Evolutionary conservation across 768 basidiomycete species (phyloP).

Genomic region (Cytidiella melzeri): DNA sequence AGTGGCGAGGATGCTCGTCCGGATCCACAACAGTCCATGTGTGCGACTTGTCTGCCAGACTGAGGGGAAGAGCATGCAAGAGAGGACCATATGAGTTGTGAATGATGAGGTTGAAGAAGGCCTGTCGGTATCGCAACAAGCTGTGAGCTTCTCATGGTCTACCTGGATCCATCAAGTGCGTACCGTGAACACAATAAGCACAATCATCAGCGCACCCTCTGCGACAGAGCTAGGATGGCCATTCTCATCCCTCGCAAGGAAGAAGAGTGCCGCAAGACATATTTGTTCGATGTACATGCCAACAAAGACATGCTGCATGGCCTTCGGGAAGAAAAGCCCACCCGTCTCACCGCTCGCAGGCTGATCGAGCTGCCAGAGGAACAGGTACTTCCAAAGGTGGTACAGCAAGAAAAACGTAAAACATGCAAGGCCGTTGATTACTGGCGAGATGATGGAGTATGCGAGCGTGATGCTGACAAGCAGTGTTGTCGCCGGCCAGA

Average conservation of each 20-base stretch:
- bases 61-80: conserved; percentile 66
- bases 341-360: conserved; percentile 72
- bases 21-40: neutral
- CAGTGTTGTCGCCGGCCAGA: conserved; percentile 69
- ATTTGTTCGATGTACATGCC: conserved; percentile 90
- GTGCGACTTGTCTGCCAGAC: conserved; percentile 61
- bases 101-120: conserved; percentile 68
- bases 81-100: conserved; percentile 80
- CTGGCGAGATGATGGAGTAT: conserved; percentile 86
- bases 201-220: conserved; percentile 78
- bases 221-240: conserved; percentile 52
- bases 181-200: conserved; percentile 80
- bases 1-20: neutral
- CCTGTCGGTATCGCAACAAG: conserved; percentile 36
- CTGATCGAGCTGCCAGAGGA: conserved; percentile 56
- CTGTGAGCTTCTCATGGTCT: no score
- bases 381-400: conserved; percentile 59
- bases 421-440: conserved; percentile 88
- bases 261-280: conserved; percentile 83
- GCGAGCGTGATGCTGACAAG: conserved; percentile 75
- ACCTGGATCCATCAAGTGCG: no score
- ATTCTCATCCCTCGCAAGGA: conserved; percentile 63
- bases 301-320: conserved; percentile 88
- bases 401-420: conserved; percentile 82
- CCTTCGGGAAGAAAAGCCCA: conserved; percentile 92